Conservation (phyloP, 116 monocot species). For the Zostera marina region DNA sequence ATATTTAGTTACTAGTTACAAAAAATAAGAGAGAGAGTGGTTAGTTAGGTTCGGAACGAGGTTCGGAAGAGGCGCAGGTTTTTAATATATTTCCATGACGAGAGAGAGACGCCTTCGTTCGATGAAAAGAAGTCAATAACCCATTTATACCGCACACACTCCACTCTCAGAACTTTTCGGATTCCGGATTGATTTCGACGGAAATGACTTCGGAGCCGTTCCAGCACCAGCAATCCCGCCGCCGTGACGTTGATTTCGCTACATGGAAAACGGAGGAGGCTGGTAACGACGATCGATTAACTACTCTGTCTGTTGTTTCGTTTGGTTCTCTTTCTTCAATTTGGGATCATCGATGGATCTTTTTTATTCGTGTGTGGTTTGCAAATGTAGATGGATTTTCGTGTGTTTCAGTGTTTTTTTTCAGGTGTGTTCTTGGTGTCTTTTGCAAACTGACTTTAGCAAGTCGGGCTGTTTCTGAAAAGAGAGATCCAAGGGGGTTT, state of each 20-base stretch:
- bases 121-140: not conserved
- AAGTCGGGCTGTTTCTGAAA: not conserved
- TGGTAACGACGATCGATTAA: conserved; percentile 33
- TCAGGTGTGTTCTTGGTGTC: not conserved
- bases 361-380: not conserved
- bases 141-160: not conserved
- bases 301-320: not conserved
- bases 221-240: conserved; percentile 32
- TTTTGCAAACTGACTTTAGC: not conserved
- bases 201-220: conserved; percentile 47
- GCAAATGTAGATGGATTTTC: not conserved
- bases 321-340: not conserved
- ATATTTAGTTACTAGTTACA: not conserved
- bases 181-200: conserved; percentile 7
- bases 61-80: not conserved
- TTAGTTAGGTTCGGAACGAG: conserved; percentile 5
- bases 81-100: not conserved
- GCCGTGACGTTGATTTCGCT: conserved; percentile 58
- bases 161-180: not conserved
- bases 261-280: conserved; percentile 74
- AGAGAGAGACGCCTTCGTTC: not conserved
- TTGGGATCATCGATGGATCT: not conserved
- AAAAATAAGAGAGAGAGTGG: not conserved
- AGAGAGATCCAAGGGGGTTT: not conserved
- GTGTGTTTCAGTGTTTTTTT: not conserved